A percentile compares a stretch with the other conserved stretches of the same genome.
Evolutionary conservation across 2,329 filamentous ascomycete species (phyloP).

Genomic region (Fusarium nygamai): DNA sequence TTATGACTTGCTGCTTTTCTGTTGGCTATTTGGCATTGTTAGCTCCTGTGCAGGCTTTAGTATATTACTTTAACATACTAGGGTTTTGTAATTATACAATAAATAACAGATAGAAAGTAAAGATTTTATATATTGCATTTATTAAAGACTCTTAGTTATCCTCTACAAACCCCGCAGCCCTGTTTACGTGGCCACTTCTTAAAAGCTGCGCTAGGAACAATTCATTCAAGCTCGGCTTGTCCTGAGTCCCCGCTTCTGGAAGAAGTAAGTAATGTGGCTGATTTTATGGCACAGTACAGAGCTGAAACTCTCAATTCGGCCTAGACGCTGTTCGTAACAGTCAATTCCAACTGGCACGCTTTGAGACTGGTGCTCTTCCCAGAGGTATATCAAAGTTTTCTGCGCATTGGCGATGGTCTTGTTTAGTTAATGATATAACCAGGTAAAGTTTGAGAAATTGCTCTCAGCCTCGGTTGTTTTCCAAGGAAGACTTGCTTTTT

Average conservation of each 20-base stretch:
- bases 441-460: neutral
- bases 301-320: neutral
- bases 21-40: neutral
- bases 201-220: neutral
- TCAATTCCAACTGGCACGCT: neutral
- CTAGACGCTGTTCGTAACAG: neutral
- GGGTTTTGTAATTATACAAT: neutral
- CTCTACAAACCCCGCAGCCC: neutral
- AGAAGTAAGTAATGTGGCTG: neutral
- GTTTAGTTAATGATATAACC: accelerated
- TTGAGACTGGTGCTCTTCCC: neutral
- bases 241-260: neutral
- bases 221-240: neutral
- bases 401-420: too few relatives aligned
- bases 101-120: neutral
- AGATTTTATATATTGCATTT: neutral
- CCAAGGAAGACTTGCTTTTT: neutral
- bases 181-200: neutral
- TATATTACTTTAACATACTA: neutral
- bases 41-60: neutral
- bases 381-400: too few relatives aligned
- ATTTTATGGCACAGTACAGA: neutral
- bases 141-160: neutral
- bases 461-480: neutral
- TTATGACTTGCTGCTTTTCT: too few relatives aligned